Evolutionary conservation across 805 yeast genomes (phyloP), one percentile per base, ranked within the genome.

Genomic region (Ogataea parapolymorpha): DNA sequence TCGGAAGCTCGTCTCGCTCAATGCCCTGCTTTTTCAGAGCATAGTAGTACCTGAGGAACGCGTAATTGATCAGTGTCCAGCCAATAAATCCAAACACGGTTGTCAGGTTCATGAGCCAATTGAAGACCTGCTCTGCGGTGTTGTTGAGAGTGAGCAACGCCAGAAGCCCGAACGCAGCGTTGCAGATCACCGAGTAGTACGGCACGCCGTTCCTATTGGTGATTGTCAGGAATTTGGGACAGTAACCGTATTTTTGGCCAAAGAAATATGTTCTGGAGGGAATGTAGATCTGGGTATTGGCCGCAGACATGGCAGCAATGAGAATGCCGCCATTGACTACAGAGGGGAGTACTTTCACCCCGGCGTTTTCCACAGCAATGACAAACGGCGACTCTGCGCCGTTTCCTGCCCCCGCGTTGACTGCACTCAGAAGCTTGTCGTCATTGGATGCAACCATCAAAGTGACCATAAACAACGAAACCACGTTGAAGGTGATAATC

Each of bases 1-100:
- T 41, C 8, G 95, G 93, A 42, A 86, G 69, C 9, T 74, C 71
- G 51, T 81, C 80, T 55, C 95, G 68, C 18, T 81, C 68, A 41
- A 84, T 80, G 37, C 80, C 80, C 59, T 88, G 76, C 16, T 67
- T 59, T 51, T 72, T 75, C 53, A 86, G 65, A 25, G 82, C 80
- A 29, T 68, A 61, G 81, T 83, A 83, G 64, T 83, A 84, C 59
- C 90, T 70, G 42, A 84, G 63, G 62, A 82, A 90, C 3, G 84
- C 68, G 33, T 74, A 61, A 22, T 80, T 71, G 46, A 83, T 82
- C 58, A 78, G 74, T 35, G 79, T 72, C 90, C 90, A 82, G 13
- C 85, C 73, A 51, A 82, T 79, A 50, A 83, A 71, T 44, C 90
- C 90, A 9, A 89, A 81, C 35, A 82, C 82, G 22, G 85, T 85